These are phyloP conservation scores for Eucalyptus caleyi DNA, from an alignment of 345 rosid species.

Conservation along the genomic window DNA sequence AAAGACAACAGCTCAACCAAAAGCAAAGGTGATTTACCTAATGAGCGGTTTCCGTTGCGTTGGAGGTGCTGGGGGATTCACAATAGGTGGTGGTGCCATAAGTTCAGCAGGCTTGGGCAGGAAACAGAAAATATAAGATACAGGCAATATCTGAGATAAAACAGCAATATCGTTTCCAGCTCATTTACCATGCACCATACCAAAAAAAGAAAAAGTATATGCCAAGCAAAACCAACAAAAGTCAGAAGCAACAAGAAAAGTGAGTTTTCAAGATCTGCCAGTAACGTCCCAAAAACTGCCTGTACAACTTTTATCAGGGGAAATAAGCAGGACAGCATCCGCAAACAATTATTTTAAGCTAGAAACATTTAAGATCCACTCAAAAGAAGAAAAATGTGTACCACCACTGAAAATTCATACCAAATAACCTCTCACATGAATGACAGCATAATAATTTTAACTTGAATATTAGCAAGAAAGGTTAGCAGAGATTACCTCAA, in stretches of 20 bases:
- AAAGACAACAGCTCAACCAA: neutral
- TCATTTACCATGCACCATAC: neutral
- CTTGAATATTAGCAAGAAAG: neutral
- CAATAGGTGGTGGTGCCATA: conserved; percentile 8
- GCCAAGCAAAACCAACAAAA: neutral
- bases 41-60: conserved; percentile 62
- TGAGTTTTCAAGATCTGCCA: neutral
- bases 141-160: neutral
- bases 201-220: neutral
- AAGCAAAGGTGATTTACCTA: conserved; percentile 26
- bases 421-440: neutral
- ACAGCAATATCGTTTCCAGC: neutral
- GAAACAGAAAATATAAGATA: neutral
- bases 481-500: conserved; percentile 50
- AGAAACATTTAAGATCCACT: neutral
- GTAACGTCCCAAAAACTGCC: neutral
- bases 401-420: neutral
- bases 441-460: neutral
- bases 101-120: conserved; percentile 47
- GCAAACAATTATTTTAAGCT: neutral
- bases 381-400: neutral
- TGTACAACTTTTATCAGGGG: neutral
- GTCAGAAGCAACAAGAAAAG: neutral
- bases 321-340: neutral
- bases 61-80: conserved; percentile 19